Evolutionary conservation across 2,329 filamentous ascomycete species (phyloP), one percentile per base, ranked within the genome.

Genomic region (Laburnicola sp.): DNA sequence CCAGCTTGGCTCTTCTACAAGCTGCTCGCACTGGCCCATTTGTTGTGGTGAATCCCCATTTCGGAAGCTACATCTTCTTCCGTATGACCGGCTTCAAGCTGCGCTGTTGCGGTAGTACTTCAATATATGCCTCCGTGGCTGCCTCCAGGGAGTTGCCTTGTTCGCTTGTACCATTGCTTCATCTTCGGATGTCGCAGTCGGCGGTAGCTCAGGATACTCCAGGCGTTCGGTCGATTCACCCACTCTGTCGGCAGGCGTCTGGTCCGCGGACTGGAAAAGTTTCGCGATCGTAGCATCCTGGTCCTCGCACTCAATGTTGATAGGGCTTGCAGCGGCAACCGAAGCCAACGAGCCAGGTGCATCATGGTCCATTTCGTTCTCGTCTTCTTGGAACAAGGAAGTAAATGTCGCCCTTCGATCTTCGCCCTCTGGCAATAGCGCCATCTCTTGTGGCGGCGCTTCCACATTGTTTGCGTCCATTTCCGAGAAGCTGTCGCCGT

Each of bases 191-290:
- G 25, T 37, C 16, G 21, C 5, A 8, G 16, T 10, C 8, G 10
- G 16, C 5, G 44, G 35, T 27, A 47, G 21, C n/a, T 32, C 23
- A 23, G 44, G 35, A 25, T 40, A 47, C 21, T 31, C 16, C 25
- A 45, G 8, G 8, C 16, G 8, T 36, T 47, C 36, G 3, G 10
- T 2, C 7, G 45, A 10, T 27, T 9, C n/a, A 0, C 2, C 4
- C 1, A 3, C n/a, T 23, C 16, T 16, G 16, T 25, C 45, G 28
- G 21, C 6, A 21, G 28, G 8, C 2, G 36, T 22, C 35, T 64
- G 63, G 11, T 26, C 38, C n/a, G 65, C 58, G 1, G 63, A 64
- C 21, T 57, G 56, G 48, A 68, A 68, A n/a, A 66, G 45, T 3
- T 53, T 52, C 6, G 51, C 50, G 3, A 60, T 44, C 6, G 60